A percentile compares a stretch with the other conserved stretches of the same genome.
These are phyloP conservation scores for Neurospora sp. DNA, from an alignment of 495 filamentous ascomycete genomes.

Conservation along the genomic window DNA sequence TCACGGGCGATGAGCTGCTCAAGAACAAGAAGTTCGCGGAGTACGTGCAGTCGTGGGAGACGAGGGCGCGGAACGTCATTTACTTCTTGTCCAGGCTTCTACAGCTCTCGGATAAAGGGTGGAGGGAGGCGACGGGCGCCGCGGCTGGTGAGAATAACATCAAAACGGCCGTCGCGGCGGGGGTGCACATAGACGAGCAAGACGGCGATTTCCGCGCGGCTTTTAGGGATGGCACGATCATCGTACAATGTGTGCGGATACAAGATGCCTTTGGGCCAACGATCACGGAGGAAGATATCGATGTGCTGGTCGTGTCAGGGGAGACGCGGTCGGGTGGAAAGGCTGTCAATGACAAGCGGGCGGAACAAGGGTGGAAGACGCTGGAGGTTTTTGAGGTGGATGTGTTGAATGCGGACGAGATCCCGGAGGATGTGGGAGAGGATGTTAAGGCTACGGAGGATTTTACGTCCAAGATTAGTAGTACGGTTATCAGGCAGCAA, in stretches of 20 bases:
- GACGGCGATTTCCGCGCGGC: conserved; percentile 29
- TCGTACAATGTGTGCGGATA: conserved; percentile 70
- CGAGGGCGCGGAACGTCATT: conserved; percentile 55
- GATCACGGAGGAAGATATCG: conserved; percentile 67
- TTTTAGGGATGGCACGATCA: conserved; percentile 33
- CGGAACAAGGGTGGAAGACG: conserved; percentile 63
- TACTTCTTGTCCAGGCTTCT: conserved; percentile 65
- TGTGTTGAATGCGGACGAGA: conserved; percentile 63
- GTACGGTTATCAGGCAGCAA: conserved; percentile 51
- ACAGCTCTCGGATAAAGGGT: conserved; percentile 34
- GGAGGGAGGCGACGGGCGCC: conserved; percentile 17
- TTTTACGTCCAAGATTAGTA: conserved; percentile 83
- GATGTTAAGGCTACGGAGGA: conserved; percentile 31
- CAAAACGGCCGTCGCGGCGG: background rate
- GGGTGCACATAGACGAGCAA: conserved; percentile 12
- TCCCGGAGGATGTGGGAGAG: conserved; percentile 27
- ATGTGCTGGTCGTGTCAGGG: conserved; percentile 75
- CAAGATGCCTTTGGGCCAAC: conserved; percentile 87
- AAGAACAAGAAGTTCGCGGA: conserved; percentile 82
- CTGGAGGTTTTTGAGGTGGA: conserved; percentile 87
- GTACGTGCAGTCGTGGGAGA: conserved; percentile 66
- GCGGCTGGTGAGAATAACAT: background rate
- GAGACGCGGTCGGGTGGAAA: conserved; percentile 79
- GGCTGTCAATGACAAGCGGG: conserved; percentile 71
- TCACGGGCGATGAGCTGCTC: conserved; percentile 78